phyloP scores from a whole-genome alignment of 441 rosid genomes.

The Euphorbia celastroides region DNA sequence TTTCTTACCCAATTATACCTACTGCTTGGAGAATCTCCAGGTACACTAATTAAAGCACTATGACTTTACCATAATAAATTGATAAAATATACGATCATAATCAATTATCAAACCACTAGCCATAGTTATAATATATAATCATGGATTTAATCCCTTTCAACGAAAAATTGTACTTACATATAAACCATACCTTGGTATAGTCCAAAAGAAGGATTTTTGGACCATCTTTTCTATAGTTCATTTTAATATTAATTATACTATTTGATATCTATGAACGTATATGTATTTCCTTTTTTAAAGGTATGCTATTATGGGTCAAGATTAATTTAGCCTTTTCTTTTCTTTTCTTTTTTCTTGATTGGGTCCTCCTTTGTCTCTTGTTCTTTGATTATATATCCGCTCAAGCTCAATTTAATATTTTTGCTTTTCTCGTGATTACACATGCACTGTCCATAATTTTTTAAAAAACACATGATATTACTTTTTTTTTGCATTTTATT shows the following conservation, averaged over 20 bases:
- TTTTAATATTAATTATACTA: background rate
- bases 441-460: slow-evolving; percentile 21
- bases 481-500: background rate
- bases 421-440: slow-evolving; percentile 14
- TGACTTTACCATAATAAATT: slow-evolving; percentile 36
- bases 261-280: background rate
- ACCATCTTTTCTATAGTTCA: slow-evolving; percentile 7
- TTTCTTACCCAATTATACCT: slow-evolving; percentile 12
- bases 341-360: slow-evolving; percentile 20
- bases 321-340: slow-evolving; percentile 42
- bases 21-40: slow-evolving; percentile 60
- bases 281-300: slow-evolving; percentile 31
- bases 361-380: slow-evolving; percentile 65
- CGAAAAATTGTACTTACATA: slow-evolving; percentile 4
- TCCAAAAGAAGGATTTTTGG: slow-evolving; percentile 38
- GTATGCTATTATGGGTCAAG: slow-evolving; percentile 67
- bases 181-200: slow-evolving; percentile 22
- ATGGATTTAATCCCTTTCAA: slow-evolving; percentile 32
- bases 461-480: background rate
- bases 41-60: slow-evolving; percentile 24
- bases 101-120: slow-evolving; percentile 25
- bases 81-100: slow-evolving; percentile 2
- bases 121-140: slow-evolving; percentile 15
- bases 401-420: slow-evolving; percentile 18
- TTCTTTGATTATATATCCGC: slow-evolving; percentile 29